phyloP scores from a whole-genome alignment of 2,329 filamentous ascomycete genomes.

The Trichophyton benhamiae region DNA sequence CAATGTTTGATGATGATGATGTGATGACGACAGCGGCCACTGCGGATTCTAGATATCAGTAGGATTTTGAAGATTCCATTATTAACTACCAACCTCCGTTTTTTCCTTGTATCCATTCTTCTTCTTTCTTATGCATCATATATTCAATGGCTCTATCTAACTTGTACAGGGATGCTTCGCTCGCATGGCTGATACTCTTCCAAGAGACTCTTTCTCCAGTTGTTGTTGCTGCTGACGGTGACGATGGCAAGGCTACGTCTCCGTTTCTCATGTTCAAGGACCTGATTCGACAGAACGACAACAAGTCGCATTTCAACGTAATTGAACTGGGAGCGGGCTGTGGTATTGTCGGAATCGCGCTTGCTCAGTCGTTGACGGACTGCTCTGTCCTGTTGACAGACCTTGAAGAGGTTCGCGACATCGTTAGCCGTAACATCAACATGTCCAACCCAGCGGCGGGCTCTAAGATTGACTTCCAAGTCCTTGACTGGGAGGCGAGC shows the following conservation, averaged over 20 bases:
- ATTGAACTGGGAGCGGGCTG: slow-evolving; percentile 58
- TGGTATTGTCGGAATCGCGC: slow-evolving; percentile 54
- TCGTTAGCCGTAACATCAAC: slow-evolving; percentile 45
- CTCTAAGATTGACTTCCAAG: slow-evolving; percentile 36
- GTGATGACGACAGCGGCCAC: not conserved
- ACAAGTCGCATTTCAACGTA: slow-evolving; percentile 32
- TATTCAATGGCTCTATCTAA: not conserved
- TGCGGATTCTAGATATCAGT: not conserved
- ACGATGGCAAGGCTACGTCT: slow-evolving; percentile 12
- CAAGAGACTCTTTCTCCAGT: slow-evolving; percentile 17
- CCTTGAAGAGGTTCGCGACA: slow-evolving; percentile 50
- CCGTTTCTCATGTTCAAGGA: slow-evolving; percentile 20
- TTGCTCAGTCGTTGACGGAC: slow-evolving; percentile 42
- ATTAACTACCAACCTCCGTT: not conserved
- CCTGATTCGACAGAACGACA: slow-evolving; percentile 19
- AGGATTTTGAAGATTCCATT: not conserved
- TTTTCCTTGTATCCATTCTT: not conserved
- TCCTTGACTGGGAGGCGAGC: slow-evolving; percentile 52
- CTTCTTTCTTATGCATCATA: not conserved
- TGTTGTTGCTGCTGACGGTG: not conserved
- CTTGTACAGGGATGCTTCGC: slow-evolving; percentile 42
- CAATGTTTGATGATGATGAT: too few species aligned
- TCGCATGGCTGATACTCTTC: slow-evolving; percentile 45
- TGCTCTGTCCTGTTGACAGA: slow-evolving; percentile 52
- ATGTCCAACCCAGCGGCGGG: slow-evolving; percentile 31